A percentile compares a stretch with the other conserved stretches of the same genome.
These are phyloP conservation scores for Pythium myriotylum DNA, from an alignment of 352 stramenopile genomes.

Conservation along the genomic window DNA sequence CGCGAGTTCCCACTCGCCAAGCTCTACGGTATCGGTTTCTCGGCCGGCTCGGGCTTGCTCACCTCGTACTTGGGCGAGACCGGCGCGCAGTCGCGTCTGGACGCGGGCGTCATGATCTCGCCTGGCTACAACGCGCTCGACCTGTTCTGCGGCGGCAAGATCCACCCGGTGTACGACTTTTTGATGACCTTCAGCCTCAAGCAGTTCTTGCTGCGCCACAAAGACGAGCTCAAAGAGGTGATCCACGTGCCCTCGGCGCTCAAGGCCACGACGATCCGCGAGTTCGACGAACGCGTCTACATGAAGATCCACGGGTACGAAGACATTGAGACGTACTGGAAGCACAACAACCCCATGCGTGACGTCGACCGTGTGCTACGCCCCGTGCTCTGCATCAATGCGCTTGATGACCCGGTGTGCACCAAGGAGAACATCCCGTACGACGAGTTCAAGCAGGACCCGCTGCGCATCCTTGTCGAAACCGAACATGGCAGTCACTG, in stretches of 20 bases:
- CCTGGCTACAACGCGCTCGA: conserved; percentile 78
- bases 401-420: conserved; percentile 77
- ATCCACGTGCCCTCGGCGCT: conserved; percentile 56
- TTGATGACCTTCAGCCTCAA: conserved; percentile 81
- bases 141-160: conserved; percentile 68
- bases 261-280: conserved; percentile 50
- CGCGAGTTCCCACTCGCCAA: conserved; percentile 42
- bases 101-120: conserved; percentile 68
- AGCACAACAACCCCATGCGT: conserved; percentile 78
- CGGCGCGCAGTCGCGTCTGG: conserved; percentile 50
- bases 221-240: conserved; percentile 39
- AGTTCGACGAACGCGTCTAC: conserved; percentile 82
- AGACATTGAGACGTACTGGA: conserved; percentile 69
- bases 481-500: conserved; percentile 73
- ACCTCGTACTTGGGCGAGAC: conserved; percentile 77
- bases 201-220: conserved; percentile 59
- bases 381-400: conserved; percentile 74
- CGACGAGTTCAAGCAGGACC: conserved; percentile 51
- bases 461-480: conserved; percentile 53
- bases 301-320: conserved; percentile 80
- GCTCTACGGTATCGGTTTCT: conserved; percentile 76
- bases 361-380: conserved; percentile 52
- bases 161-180: conserved; percentile 75
- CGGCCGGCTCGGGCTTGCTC: conserved; percentile 66
- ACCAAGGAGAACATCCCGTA: conserved; percentile 75